Percentiles rank a stretch among this genome's conserved stretches.
Conservation (phyloP, 208 protist genomes). For the Spongospora subterranea region DNA sequence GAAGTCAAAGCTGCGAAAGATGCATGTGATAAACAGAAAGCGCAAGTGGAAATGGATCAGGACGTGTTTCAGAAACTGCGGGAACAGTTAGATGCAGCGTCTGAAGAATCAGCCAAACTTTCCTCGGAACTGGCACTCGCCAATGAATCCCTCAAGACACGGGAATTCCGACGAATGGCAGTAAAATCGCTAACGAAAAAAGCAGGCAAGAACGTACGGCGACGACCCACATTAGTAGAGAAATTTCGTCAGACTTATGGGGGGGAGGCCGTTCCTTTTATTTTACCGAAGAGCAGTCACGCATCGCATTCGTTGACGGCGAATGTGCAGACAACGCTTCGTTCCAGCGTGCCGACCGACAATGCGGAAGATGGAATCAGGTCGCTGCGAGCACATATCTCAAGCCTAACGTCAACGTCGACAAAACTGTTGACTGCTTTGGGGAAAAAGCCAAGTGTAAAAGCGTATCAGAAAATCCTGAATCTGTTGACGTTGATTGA, state of each 20-base stretch:
- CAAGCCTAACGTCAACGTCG: too few relatives aligned
- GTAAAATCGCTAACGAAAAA: not conserved
- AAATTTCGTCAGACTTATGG: not conserved
- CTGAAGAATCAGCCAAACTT: not conserved
- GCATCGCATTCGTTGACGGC: slow-evolving; percentile 8
- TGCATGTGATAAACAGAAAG: not conserved
- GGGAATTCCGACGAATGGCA: not conserved
- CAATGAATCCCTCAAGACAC: not conserved
- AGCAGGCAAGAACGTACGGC: not conserved
- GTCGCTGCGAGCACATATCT: too few relatives aligned
- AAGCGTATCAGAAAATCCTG: not conserved
- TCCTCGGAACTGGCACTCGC: not conserved
- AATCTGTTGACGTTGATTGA: not conserved
- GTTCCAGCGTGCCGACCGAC: too few relatives aligned
- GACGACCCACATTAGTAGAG: not conserved
- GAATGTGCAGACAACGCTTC: not conserved
- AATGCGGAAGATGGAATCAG: too few relatives aligned
- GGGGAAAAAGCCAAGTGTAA: not conserved
- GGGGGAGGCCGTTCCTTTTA: not conserved
- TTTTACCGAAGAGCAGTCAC: not conserved
- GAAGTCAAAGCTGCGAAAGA: not conserved
- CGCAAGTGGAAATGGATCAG: too few relatives aligned
- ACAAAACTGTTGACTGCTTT: not conserved
- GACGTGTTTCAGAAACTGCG: not conserved
- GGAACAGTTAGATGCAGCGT: not conserved